Evolutionary conservation across 179 eudicot genomes (phyloP), one percentile per base, ranked within the genome.

Genomic region (Pouteria campechiana): DNA sequence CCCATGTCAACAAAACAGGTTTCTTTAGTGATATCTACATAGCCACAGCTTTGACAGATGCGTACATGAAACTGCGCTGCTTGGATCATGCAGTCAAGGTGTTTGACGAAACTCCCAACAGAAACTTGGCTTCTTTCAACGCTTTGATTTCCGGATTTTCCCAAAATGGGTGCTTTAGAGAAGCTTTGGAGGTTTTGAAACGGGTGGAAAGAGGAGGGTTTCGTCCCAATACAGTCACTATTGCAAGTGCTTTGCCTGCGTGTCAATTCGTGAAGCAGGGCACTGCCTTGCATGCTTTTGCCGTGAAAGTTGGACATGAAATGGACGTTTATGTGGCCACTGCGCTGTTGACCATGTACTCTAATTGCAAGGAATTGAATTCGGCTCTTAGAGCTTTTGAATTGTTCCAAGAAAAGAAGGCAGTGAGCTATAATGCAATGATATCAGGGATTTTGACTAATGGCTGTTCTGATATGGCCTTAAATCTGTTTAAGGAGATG

Each of bases 371-470:
- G 0, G 75, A 69, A 25, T 21, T 60, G 58, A 56, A 37, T 24
- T 64, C 51, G 6, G 96, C 76, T 1, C 47, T 57, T 0, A 64
- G 57, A 57, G 64, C 71, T 50, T 83, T 83, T 66, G 54, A 59
- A 3, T 20, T 41, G 62, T 65, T 83, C 61, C 23, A 27, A 1
- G 28, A 61, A 16, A 80, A 58, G 61, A 72, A 54, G 66, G 67
- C 73, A 13, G 94, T 84, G 10, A 76, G 75, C 46, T 83, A 72
- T 44, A 87, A 80, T 50, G 92, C 96, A 14, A 67, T 74, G 45
- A 25, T 87, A 1, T 63, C 92, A 3, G 96, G 94, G 30, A 64
- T 87, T 46, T 52, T 76, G 54, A 70, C 64, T 16, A 80, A 78
- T 68, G 73, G 72, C 55, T 61, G 50, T 45, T 46, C 44, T 50